Percentiles rank a stretch among this genome's conserved stretches.
Conservation (phyloP, 106 monocot genomes). For the Narthecium ossifragum region DNA sequence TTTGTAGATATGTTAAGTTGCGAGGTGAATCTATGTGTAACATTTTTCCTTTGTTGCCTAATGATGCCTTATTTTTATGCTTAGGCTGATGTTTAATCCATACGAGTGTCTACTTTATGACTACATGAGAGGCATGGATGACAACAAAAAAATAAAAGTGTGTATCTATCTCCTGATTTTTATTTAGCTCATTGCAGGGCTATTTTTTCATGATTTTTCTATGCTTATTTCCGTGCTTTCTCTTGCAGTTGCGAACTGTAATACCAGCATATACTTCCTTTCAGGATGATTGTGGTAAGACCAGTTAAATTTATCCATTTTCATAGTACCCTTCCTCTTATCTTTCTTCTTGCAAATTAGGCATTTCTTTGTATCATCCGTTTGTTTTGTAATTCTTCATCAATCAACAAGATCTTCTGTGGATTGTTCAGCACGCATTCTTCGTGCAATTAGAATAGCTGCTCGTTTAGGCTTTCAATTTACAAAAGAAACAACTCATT, state of each 20-base stretch:
- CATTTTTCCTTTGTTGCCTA: no score
- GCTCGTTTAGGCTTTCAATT: constrained; percentile 86
- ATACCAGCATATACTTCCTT: constrained; percentile 73
- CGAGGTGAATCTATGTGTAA: no score
- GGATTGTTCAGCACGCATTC: constrained; percentile 73
- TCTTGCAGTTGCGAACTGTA: constrained; percentile 66
- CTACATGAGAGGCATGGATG: constrained; percentile 88
- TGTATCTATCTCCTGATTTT: constrained; percentile 46
- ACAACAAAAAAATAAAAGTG: constrained; percentile 88
- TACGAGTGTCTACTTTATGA: constrained; percentile 73
- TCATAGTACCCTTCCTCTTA: no score
- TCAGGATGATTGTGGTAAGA: constrained; percentile 88
- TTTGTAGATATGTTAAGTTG: no score
- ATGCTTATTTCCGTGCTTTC: constrained; percentile 6
- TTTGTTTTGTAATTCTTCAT: no score
- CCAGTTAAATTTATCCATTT: no score
- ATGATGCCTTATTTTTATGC: constrained; percentile 14
- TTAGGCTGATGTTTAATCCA: constrained; percentile 93
- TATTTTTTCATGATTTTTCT: not conserved
- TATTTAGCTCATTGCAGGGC: constrained; percentile 1
- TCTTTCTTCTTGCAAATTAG: no score
- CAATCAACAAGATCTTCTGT: no score
- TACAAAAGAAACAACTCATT: constrained; percentile 75
- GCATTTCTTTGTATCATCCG: no score
- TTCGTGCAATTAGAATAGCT: constrained; percentile 97